These are phyloP conservation scores for Backusella westeae DNA, from an alignment of 192 early-diverging fungal species.

Conservation along the genomic window DNA sequence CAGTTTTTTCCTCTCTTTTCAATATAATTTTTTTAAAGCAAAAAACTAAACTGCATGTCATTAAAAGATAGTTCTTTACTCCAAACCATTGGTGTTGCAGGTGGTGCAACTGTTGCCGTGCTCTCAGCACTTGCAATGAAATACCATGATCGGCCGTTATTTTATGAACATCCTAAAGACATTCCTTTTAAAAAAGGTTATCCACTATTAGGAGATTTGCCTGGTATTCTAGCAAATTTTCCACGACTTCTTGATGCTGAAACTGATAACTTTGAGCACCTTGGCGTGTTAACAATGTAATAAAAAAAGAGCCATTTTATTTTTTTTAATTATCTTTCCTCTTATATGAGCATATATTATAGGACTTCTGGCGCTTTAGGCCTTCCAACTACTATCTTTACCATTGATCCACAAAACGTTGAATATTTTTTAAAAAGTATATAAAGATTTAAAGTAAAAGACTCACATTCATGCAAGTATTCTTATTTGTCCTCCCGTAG, in stretches of 20 bases:
- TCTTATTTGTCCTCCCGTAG: not conserved
- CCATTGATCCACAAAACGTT: slow-evolving; percentile 28
- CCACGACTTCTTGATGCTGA: slow-evolving; percentile 12
- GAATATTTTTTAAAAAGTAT: slow-evolving; percentile 40
- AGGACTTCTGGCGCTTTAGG: slow-evolving; percentile 17
- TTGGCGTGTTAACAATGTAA: not conserved
- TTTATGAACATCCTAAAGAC: slow-evolving; percentile 11
- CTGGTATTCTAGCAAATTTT: not conserved
- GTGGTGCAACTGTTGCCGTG: not conserved
- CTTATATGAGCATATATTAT: not conserved
- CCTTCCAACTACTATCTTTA: slow-evolving; percentile 20
- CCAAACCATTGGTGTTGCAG: not conserved
- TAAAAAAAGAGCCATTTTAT: not conserved
- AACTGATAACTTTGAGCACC: slow-evolving; percentile 1
- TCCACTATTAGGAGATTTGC: slow-evolving; percentile 23
- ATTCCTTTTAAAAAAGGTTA: slow-evolving; percentile 15
- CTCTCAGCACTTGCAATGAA: slow-evolving; percentile 9
- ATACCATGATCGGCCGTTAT: slow-evolving; percentile 26
- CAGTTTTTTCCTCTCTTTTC: not conserved
- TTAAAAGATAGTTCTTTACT: not conserved
- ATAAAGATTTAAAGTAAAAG: not conserved
- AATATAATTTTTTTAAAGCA: not conserved
- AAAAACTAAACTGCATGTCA: not conserved
- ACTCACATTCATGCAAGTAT: not conserved
- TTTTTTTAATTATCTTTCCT: too few species aligned